Percentiles rank a stretch among this genome's conserved stretches.
Evolutionary conservation across 805 yeast species (phyloP).

Genomic region (Nakazawaea pomicola): DNA sequence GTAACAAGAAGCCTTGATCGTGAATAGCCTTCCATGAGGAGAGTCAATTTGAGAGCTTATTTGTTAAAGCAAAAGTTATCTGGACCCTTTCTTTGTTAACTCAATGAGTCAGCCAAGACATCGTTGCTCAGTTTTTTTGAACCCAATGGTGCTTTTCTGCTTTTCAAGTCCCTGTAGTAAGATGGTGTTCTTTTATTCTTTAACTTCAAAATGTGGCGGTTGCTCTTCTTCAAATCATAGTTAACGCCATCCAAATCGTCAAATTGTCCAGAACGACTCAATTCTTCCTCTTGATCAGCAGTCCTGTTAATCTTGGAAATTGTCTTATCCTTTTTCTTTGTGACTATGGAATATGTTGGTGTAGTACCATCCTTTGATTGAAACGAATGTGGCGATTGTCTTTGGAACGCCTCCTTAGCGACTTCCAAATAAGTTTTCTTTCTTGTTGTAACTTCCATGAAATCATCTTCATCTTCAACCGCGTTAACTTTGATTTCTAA

Average conservation of each 20-base stretch:
- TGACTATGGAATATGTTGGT: conserved; percentile 6
- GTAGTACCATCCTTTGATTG: neutral
- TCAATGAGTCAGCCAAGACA: too few species aligned
- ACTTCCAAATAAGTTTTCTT: conserved; percentile 12
- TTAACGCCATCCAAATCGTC: conserved; percentile 8
- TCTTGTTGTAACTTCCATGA: conserved; percentile 12
- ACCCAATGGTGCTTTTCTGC: neutral
- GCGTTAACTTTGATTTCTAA: conserved; percentile 6
- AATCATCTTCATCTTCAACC: conserved; percentile 12
- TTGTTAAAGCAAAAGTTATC: too few species aligned
- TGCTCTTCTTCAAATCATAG: conserved; percentile 13
- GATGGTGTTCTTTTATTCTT: conserved; percentile 12
- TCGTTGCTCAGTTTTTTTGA: neutral
- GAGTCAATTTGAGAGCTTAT: too few species aligned
- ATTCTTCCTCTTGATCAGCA: neutral
- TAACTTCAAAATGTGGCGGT: conserved; percentile 9
- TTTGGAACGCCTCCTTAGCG: conserved; percentile 6
- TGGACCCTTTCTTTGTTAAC: too few species aligned
- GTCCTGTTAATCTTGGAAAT: neutral
- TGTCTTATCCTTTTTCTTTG: neutral
- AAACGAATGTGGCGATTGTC: neutral
- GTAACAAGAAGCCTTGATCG: too few species aligned
- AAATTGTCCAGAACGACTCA: neutral
- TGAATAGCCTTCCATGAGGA: too few species aligned
- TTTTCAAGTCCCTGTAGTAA: conserved; percentile 9